Evolutionary conservation across 345 rosid species (phyloP), one percentile per base, ranked within the genome.

Genomic region (Erodium maritimum): DNA sequence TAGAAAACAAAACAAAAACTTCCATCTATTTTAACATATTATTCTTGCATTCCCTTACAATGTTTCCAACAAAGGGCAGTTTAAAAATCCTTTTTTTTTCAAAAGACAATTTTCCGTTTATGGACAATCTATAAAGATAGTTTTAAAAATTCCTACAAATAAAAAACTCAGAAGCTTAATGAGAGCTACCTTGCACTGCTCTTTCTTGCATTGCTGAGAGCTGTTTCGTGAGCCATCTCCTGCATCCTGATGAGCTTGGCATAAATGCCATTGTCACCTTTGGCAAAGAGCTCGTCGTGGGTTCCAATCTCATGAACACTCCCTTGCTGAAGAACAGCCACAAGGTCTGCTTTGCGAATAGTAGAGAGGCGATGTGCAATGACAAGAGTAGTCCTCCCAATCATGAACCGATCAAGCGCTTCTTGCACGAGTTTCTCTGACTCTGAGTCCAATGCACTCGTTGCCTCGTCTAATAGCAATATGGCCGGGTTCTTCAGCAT

Each of bases 321-420:
- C 48, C 98, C 98, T 61, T 91, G 96, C 74, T 91, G 98, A 19
- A 91, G 87, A 21, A 91, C 96, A 5, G 96, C 96, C 17, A 91
- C 98, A 64, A 91, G 90, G 68, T 91, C 98, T 13, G 96, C 98
- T 85, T 91, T 91, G 23, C 95, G 85, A 53, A 91, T 88, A 58
- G 98, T 91, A 23, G 98, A 91, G 59, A 91, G 96, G 23, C 98
- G 90, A 61, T 91, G 98, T 25, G 98, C 98, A 29, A 91, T 91
- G 37, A 91, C 86, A 22, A 91, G 90, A 65, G 98, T 91, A 6
- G 98, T 88, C 79, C 98, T 88, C 18, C 98, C 98, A 13, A 91
- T 91, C 98, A 91, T 91, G 73, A 91, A 88, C 37, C 98, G 82
- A 59, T 91, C 98, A 23, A 91, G 87, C 17, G 98, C 98, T 63